Evolutionary conservation across 192 early-diverging fungal genomes (phyloP).

Genomic region (Coemansia sp.): DNA sequence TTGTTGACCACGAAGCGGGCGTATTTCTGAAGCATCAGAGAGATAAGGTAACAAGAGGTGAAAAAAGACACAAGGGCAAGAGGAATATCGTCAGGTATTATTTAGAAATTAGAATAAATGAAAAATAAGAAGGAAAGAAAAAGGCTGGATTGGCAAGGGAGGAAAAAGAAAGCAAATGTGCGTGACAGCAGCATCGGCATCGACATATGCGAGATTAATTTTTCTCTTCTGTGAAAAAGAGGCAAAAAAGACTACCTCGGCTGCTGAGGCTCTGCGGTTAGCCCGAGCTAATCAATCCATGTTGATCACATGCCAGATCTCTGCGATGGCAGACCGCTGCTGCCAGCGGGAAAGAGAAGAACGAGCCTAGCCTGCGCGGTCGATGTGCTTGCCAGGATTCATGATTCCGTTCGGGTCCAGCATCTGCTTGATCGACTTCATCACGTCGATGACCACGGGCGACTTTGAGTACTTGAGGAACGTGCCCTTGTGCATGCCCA

Average conservation of each 20-base stretch:
- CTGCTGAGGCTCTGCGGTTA: neutral
- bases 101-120: no score
- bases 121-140: neutral
- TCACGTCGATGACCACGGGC: slow-evolving; percentile 70
- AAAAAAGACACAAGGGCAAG: neutral
- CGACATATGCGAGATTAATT: no score
- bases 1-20: slow-evolving; percentile 81
- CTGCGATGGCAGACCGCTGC: no score
- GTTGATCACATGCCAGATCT: neutral
- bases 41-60: slow-evolving; percentile 1
- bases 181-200: no score
- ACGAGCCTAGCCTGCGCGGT: slow-evolving; percentile 9
- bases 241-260: neutral
- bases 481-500: slow-evolving; percentile 74
- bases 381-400: slow-evolving; percentile 77
- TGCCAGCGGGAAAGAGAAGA: no score
- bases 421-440: slow-evolving; percentile 80
- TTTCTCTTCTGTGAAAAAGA: no score
- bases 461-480: slow-evolving; percentile 85
- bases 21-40: slow-evolving; percentile 64
- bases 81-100: no score
- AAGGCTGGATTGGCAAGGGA: neutral
- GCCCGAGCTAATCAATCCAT: neutral
- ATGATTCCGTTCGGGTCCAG: slow-evolving; percentile 93
- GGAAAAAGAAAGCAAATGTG: neutral